Conservation (phyloP, 75 land plant species). For the Pinus tabuliformis region DNA sequence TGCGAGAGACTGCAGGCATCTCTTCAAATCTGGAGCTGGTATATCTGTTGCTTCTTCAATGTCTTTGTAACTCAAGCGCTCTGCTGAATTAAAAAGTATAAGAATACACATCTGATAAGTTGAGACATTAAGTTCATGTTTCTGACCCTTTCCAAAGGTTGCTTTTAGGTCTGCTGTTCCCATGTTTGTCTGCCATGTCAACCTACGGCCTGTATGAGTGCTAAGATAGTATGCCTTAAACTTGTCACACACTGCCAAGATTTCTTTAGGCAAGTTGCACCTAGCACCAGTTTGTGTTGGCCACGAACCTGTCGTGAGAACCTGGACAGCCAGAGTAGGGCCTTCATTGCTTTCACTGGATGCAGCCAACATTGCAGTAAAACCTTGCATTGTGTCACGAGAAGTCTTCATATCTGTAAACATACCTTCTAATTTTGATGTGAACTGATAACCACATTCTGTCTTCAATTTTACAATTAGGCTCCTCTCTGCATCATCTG, state of each 20-base stretch:
- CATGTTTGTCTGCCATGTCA: slow-evolving; percentile 98
- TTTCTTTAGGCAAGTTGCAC: slow-evolving; percentile 89
- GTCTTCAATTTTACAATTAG: slow-evolving; percentile 94
- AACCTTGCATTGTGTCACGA: slow-evolving; percentile 92
- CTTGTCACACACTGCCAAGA: slow-evolving; percentile 76
- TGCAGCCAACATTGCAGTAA: slow-evolving; percentile 45
- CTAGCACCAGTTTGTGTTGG: slow-evolving; percentile 84
- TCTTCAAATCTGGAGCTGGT: slow-evolving; percentile 79
- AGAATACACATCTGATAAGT: slow-evolving; percentile 94
- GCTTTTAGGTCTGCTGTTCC: slow-evolving; percentile 95
- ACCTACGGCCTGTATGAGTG: slow-evolving; percentile 89
- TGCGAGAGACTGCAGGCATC: slow-evolving; percentile 89
- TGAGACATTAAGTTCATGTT: slow-evolving; percentile 93
- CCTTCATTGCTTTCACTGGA: slow-evolving; percentile 44
- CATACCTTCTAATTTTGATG: slow-evolving; percentile 99
- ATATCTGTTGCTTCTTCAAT: slow-evolving; percentile 92
- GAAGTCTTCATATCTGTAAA: slow-evolving; percentile 99
- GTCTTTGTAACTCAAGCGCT: slow-evolving; percentile 70
- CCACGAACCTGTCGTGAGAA: slow-evolving; percentile 98
- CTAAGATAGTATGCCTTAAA: slow-evolving; percentile 83
- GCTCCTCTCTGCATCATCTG: slow-evolving; percentile 98
- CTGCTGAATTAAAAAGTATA: slow-evolving; percentile 81
- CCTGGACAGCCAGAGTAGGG: slow-evolving; percentile 82
- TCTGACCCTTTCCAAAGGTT: slow-evolving; percentile 83
- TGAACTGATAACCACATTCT: slow-evolving; percentile 98